Percentiles rank a stretch among this genome's conserved stretches.
Conservation (phyloP, 78 protist genomes). For the Polysphondylium violaceum region DNA sequence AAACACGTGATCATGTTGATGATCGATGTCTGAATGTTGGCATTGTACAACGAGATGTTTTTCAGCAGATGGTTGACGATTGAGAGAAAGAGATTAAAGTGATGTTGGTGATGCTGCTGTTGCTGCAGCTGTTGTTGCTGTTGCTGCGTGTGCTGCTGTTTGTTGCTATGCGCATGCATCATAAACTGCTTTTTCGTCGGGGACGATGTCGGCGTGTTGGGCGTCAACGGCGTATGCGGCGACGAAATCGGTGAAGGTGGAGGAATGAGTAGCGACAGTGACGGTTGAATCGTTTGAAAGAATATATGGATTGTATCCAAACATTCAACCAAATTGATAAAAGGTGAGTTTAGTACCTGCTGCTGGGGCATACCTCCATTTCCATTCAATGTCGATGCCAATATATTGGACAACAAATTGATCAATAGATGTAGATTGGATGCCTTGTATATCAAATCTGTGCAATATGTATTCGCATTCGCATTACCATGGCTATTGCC, state of each 20-base stretch:
- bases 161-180: too few species aligned
- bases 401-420: conserved; percentile 10
- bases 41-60: conserved; percentile 14
- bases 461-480: neutral
- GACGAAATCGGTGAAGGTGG: neutral
- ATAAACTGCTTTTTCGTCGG: too few species aligned
- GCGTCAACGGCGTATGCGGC: too few species aligned
- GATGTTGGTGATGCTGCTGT: neutral
- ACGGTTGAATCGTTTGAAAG: conserved; percentile 27
- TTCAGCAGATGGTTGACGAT: conserved; percentile 24
- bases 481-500: neutral
- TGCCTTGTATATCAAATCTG: conserved; percentile 3
- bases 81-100: conserved; percentile 9
- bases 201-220: too few species aligned
- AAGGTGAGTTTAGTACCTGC: neutral
- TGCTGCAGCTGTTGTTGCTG: conserved; percentile 12
- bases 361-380: neutral
- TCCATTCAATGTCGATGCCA: conserved; percentile 3
- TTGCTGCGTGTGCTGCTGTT: neutral
- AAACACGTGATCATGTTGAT: neutral
- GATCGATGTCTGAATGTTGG: neutral
- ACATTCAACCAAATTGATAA: conserved; percentile 23
- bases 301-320: conserved; percentile 12
- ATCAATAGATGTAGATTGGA: conserved; percentile 30
- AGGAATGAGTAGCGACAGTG: neutral